phyloP scores from a whole-genome alignment of 2,329 filamentous ascomycete species.

The Aureobasidium mangrovei region DNA sequence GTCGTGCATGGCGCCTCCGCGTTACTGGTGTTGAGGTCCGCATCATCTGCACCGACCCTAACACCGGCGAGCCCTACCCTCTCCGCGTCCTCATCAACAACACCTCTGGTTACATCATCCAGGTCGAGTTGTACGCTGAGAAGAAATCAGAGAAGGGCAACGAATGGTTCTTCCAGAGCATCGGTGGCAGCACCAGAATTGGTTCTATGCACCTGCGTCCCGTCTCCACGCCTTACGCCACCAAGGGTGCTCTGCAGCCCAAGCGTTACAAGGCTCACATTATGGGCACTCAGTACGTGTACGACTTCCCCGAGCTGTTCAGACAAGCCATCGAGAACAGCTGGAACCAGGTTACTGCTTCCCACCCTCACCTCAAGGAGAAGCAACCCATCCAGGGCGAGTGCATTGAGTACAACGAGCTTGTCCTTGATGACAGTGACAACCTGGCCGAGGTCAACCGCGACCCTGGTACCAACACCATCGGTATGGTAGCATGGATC shows the following conservation, averaged over 20 bases:
- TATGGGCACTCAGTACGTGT: constrained; percentile 98
- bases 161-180: constrained; percentile 97
- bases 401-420: constrained; percentile 87
- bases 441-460: constrained; percentile 87
- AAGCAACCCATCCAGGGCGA: constrained; percentile 80
- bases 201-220: constrained; percentile 90
- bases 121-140: constrained; percentile 96
- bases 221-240: constrained; percentile 86
- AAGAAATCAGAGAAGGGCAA: constrained; percentile 90
- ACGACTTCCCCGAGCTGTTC: constrained; percentile 99
- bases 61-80: constrained; percentile 76
- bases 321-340: constrained; percentile 93
- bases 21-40: constrained; percentile 97
- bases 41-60: constrained; percentile 89
- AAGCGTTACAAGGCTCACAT: constrained; percentile 99
- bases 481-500: constrained; percentile 98
- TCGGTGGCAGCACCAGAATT: constrained; percentile 89
- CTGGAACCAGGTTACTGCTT: constrained; percentile 69
- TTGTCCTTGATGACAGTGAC: constrained; percentile 90
- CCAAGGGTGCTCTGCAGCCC: constrained; percentile 96
- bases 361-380: constrained; percentile 63
- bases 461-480: constrained; percentile 88
- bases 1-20: constrained; percentile 89
- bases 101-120: constrained; percentile 94
- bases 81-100: constrained; percentile 96